Evolutionary conservation across 2,329 filamentous ascomycete species (phyloP).

Genomic region (Alternaria angustiovoidea): DNA sequence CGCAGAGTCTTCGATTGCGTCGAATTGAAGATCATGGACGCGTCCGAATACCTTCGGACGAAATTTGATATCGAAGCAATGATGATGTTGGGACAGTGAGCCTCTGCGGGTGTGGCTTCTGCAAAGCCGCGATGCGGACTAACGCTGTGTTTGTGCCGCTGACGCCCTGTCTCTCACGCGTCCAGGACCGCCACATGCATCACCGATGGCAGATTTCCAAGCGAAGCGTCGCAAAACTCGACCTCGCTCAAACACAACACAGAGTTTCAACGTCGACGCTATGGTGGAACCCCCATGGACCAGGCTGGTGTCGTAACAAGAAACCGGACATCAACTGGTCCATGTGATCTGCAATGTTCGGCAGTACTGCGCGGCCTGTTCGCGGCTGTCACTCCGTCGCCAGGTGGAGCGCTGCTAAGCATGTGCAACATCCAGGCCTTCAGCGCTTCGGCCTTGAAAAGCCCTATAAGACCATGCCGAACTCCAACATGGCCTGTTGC

Average conservation of each 20-base stretch:
- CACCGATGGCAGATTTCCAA: neutral
- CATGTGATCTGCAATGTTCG: neutral
- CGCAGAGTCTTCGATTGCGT: constrained; percentile 6
- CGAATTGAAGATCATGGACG: constrained; percentile 1
- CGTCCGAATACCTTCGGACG: neutral
- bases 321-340: neutral
- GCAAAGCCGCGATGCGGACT: constrained; percentile 6
- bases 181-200: neutral
- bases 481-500: neutral
- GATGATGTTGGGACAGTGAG: constrained; percentile 5
- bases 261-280: neutral
- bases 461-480: neutral
- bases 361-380: constrained; percentile 3
- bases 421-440: constrained; percentile 1
- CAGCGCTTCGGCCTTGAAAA: neutral
- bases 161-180: neutral
- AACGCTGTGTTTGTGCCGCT: neutral
- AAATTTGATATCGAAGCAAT: neutral
- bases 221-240: neutral
- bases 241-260: neutral
- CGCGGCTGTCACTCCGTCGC: neutral
- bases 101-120: constrained; percentile 10
- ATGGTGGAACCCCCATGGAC: too few species aligned
- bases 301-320: neutral
- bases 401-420: neutral